Conservation (phyloP, 192 early-diverging fungal genomes). For the Rhizophagus prolifer region DNA sequence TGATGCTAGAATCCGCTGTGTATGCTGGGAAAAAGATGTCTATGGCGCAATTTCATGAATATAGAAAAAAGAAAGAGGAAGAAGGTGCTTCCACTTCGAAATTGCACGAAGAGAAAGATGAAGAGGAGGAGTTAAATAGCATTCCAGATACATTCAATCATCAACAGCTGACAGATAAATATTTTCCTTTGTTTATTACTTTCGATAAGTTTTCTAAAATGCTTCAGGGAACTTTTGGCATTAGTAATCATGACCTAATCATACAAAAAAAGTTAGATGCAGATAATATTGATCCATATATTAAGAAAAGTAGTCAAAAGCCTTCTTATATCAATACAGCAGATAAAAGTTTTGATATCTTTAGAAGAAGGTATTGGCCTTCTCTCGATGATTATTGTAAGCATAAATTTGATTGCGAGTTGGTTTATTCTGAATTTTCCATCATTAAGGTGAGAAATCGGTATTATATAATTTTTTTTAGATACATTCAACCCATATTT, state of each 20-base stretch:
- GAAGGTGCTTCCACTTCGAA: neutral
- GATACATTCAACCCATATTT: too few species aligned
- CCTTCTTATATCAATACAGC: neutral
- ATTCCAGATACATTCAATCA: constrained; percentile 7
- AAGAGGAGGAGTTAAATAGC: neutral
- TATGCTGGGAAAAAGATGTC: constrained; percentile 2
- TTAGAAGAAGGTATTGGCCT: neutral
- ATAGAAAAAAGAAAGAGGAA: neutral
- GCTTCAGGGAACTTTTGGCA: constrained; percentile 17
- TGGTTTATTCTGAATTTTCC: constrained; percentile 19
- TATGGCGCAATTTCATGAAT: neutral
- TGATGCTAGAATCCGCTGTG: neutral
- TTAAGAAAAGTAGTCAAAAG: neutral
- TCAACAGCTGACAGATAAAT: neutral
- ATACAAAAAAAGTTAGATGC: neutral
- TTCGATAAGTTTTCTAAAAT: constrained; percentile 3
- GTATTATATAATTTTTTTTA: too few species aligned
- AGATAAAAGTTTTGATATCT: neutral
- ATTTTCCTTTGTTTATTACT: constrained; percentile 19
- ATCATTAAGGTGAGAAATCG: neutral
- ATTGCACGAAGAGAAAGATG: constrained; percentile 9
- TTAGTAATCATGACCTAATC: neutral
- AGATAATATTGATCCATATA: neutral
- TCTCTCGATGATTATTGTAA: neutral
- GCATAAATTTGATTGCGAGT: neutral